Conservation (phyloP, 129 eudicot genomes). For the Helianthus annuus region HanXRQr2.0-SUNRISE NC_035437.2:111209166-111209665, state of each 20-base stretch:
- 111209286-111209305: conserved; percentile 11
- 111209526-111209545: conserved; percentile 58
- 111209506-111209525: neutral
- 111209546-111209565: conserved; percentile 66
- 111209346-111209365: conserved; percentile 83
- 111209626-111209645: conserved; percentile 86
- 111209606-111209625: conserved; percentile 81
- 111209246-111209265: conserved; percentile 6
- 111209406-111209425: conserved; percentile 80
- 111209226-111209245: conserved; percentile 13
- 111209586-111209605: conserved; percentile 98
- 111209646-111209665: conserved; percentile 76
- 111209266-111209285: neutral
- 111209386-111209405: conserved; percentile 91
- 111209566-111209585: conserved; percentile 87
- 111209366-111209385: conserved; percentile 84
- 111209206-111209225: conserved; percentile 35
- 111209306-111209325: conserved; percentile 54
- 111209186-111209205: conserved; percentile 83
- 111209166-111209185: conserved; percentile 66
- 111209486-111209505: neutral
- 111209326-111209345: conserved; percentile 72
- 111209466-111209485: conserved; percentile 5
- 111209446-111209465: conserved; percentile 18
- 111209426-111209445: conserved; percentile 95